These are phyloP conservation scores for Diversispora epigaea DNA, from an alignment of 192 early-diverging fungal species.

Conservation along the genomic window DNA sequence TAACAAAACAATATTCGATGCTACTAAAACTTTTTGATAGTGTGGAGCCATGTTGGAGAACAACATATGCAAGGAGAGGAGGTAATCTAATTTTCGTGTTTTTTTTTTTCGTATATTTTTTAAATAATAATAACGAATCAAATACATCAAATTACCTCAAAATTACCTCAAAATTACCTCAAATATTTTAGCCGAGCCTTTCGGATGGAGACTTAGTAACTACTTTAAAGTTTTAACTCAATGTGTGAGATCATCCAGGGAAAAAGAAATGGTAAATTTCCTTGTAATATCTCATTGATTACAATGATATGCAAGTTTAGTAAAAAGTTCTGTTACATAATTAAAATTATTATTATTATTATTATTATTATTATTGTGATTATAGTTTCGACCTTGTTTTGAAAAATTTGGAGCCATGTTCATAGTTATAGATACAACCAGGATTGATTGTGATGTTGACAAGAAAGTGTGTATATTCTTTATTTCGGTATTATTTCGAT, in stretches of 20 bases:
- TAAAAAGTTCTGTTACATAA: neutral
- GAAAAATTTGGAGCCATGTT: constrained; percentile 10
- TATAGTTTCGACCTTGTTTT: constrained; percentile 9
- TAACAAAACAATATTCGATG: constrained; percentile 2
- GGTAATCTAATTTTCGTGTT: too few relatives aligned
- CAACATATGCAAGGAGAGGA: constrained; percentile 12
- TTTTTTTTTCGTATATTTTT: neutral
- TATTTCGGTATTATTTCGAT: neutral
- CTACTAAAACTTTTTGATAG: constrained; percentile 18
- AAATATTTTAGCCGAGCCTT: constrained; percentile 4
- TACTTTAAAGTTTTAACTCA: constrained; percentile 23
- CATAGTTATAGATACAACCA: constrained; percentile 6
- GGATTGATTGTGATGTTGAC: constrained; percentile 25
- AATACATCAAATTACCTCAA: neutral
- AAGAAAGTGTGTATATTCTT: constrained; percentile 16
- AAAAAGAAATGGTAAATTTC: constrained; percentile 17
- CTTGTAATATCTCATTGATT: neutral
- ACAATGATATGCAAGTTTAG: neutral
- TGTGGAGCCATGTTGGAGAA: constrained; percentile 8
- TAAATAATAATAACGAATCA: neutral
- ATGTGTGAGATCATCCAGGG: constrained; percentile 11
- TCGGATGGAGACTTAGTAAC: constrained; percentile 29
- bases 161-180: too few relatives aligned
- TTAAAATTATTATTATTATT: neutral
- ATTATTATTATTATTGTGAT: too few relatives aligned